These are phyloP conservation scores for Trypanosoma melophagium DNA, from an alignment of 208 protist species.

Conservation along the genomic window DNA sequence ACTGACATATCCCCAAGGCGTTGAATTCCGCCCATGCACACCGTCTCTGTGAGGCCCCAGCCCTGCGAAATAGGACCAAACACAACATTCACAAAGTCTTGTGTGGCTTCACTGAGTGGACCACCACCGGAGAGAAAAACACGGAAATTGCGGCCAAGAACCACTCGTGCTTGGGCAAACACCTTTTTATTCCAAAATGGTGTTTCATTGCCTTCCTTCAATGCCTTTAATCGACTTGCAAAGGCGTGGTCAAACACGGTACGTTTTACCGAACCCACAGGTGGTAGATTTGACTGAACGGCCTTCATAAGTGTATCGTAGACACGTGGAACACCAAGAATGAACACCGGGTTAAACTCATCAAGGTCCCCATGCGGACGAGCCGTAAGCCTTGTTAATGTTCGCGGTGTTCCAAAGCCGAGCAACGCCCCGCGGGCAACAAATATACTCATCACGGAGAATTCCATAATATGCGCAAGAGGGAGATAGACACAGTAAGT, in stretches of 20 bases:
- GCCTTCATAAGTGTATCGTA: constrained; percentile 50
- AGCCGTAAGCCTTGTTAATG: constrained; percentile 43
- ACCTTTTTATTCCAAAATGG: constrained; percentile 72
- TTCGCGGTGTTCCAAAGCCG: constrained; percentile 65
- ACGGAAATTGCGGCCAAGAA: constrained; percentile 72
- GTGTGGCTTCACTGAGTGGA: constrained; percentile 47
- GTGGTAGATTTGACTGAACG: constrained; percentile 47
- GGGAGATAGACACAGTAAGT: constrained; percentile 83
- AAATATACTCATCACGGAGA: constrained; percentile 49
- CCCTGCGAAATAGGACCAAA: constrained; percentile 59
- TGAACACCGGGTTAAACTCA: constrained; percentile 64
- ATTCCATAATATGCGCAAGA: constrained; percentile 77
- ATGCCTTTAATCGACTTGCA: constrained; percentile 43
- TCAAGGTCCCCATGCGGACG: constrained; percentile 69
- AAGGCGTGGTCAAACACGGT: constrained; percentile 68
- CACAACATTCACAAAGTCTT: constrained; percentile 76
- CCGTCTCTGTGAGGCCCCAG: constrained; percentile 75
- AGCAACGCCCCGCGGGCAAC: constrained; percentile 49
- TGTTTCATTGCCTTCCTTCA: constrained; percentile 64
- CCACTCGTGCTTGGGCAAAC: constrained; percentile 59
- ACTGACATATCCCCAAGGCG: constrained; percentile 23
- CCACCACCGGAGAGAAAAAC: constrained; percentile 58
- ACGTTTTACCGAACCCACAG: constrained; percentile 33
- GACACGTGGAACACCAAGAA: constrained; percentile 60
- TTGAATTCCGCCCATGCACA: constrained; percentile 36